These are phyloP conservation scores for Backusella morwellensis DNA, from an alignment of 192 early-diverging fungal genomes.

Conservation along the genomic window DNA sequence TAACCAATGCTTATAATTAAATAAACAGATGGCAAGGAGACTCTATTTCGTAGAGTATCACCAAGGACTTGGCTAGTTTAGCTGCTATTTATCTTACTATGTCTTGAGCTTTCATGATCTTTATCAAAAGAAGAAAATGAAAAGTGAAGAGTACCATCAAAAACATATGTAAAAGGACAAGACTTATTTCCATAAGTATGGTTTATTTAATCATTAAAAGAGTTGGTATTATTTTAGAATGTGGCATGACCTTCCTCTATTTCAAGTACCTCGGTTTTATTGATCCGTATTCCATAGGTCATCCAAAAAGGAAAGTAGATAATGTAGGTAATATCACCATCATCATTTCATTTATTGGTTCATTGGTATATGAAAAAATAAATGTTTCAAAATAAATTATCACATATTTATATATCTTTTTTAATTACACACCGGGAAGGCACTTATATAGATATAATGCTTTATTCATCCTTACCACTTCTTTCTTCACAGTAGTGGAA, in stretches of 20 bases:
- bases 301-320: neutral
- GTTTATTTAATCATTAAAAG: neutral
- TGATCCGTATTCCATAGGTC: neutral
- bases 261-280: neutral
- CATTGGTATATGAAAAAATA: neutral
- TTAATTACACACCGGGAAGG: neutral
- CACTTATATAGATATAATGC: neutral
- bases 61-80: neutral
- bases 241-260: neutral
- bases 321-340: neutral
- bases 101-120: neutral
- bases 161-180: neutral
- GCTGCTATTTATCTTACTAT: neutral
- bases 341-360: neutral
- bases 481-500: neutral
- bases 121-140: neutral
- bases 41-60: neutral
- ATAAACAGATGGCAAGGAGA: neutral
- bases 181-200: neutral
- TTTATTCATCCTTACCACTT: neutral
- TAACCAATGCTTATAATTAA: neutral
- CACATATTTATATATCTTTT: neutral
- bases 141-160: neutral
- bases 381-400: neutral
- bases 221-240: neutral